These are phyloP conservation scores for Hymenochaete sp. DNA, from an alignment of 1,284 basidiomycete species.

Conservation along the genomic window DNA sequence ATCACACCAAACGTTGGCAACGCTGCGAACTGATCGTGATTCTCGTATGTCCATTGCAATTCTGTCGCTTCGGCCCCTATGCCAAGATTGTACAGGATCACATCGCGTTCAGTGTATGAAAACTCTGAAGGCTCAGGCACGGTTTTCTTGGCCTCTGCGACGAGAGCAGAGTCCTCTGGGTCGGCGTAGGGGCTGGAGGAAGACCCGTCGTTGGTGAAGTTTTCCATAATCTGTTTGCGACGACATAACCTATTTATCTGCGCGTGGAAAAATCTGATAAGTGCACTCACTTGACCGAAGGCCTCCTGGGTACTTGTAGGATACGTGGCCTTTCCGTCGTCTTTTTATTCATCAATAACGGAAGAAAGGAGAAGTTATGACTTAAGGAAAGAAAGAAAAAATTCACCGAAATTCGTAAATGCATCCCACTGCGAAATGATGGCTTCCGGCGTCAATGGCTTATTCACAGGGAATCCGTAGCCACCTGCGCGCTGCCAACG, in stretches of 20 bases:
- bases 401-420: slow-evolving; percentile 76
- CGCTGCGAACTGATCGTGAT: slow-evolving; percentile 77
- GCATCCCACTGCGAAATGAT: slow-evolving; percentile 70
- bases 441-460: slow-evolving; percentile 69
- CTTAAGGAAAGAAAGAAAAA: not conserved
- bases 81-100: slow-evolving; percentile 94
- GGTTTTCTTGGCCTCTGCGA: slow-evolving; percentile 75
- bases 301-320: slow-evolving; percentile 67
- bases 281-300: slow-evolving; percentile 49
- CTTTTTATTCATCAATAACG: slow-evolving; percentile 26
- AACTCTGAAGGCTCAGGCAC: slow-evolving; percentile 50
- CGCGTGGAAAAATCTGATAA: no score
- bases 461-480: slow-evolving; percentile 76
- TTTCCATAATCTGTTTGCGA: slow-evolving; percentile 57
- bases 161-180: slow-evolving; percentile 77
- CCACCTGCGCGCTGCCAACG: slow-evolving; percentile 93
- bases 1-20: slow-evolving; percentile 95
- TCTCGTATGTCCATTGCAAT: slow-evolving; percentile 88
- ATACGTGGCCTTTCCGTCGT: slow-evolving; percentile 72
- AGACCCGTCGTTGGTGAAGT: slow-evolving; percentile 61
- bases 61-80: slow-evolving; percentile 93
- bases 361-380: not conserved
- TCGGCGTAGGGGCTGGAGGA: slow-evolving; percentile 53
- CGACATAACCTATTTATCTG: not conserved
- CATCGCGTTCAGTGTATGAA: slow-evolving; percentile 81